Evolutionary conservation across 768 basidiomycete genomes (phyloP).

Genomic region (Gelatoporia subvermispora): DNA sequence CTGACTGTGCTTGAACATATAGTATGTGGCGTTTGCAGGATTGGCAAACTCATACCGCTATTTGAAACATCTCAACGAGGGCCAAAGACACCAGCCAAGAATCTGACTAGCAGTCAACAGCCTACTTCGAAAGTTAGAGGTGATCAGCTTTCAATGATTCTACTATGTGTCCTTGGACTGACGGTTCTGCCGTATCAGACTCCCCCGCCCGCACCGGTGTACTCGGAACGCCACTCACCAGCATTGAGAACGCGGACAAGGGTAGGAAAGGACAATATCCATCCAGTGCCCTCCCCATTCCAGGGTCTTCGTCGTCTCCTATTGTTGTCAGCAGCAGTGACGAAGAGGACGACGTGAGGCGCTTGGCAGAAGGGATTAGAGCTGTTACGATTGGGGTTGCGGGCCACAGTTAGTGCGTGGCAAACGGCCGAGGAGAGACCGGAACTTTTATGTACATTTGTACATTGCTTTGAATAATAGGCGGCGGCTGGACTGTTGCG

Average conservation of each 20-base stretch:
- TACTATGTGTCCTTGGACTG: neutral
- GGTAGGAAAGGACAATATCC: neutral
- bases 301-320: neutral
- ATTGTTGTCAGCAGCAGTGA: constrained; percentile 1
- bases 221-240: neutral
- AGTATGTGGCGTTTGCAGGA: constrained; percentile 68
- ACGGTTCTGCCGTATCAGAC: constrained; percentile 1
- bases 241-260: neutral
- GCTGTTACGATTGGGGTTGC: constrained; percentile 1
- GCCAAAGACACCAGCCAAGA: constrained; percentile 28
- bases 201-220: constrained; percentile 7
- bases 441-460: no score
- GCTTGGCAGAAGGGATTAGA: constrained; percentile 9
- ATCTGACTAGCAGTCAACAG: constrained; percentile 12
- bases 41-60: constrained; percentile 52
- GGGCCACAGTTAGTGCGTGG: neutral
- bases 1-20: neutral
- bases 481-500: no score
- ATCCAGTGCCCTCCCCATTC: neutral
- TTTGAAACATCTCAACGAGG: constrained; percentile 36
- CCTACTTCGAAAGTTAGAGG: constrained; percentile 13
- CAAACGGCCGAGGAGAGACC: no score
- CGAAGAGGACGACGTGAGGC: constrained; percentile 10
- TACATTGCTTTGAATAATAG: no score
- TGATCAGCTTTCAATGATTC: neutral